phyloP scores from a whole-genome alignment of 805 yeast species.

The Myxozyma kluyveri region DNA sequence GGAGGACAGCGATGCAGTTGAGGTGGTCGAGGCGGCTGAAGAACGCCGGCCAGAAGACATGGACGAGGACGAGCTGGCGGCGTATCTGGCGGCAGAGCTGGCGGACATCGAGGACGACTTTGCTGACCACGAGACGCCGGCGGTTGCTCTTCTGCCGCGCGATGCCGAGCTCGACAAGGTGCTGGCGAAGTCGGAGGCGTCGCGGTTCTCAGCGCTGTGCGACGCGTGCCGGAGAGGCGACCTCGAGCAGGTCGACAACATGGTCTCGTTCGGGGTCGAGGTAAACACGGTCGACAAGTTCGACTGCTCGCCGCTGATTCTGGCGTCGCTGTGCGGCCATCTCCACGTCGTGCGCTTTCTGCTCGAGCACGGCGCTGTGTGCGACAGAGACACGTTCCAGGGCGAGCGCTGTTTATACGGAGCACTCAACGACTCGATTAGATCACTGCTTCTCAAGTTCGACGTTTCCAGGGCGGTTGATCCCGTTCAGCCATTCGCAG shows the following conservation, averaged over 20 bases:
- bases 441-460: conserved; percentile 54
- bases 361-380: conserved; percentile 65
- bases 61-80: neutral
- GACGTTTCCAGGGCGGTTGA: conserved; percentile 71
- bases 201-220: conserved; percentile 46
- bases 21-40: no score
- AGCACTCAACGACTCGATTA: conserved; percentile 65
- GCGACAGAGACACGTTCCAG: conserved; percentile 78
- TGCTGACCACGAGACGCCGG: neutral
- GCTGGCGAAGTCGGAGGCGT: neutral
- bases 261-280: conserved; percentile 54
- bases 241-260: conserved; percentile 56
- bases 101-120: neutral
- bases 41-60: no score
- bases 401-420: conserved; percentile 79
- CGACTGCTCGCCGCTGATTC: conserved; percentile 71
- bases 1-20: no score
- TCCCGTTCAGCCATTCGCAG: conserved; percentile 66
- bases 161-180: neutral
- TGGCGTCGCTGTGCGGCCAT: conserved; percentile 36
- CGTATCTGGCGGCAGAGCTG: neutral
- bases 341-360: conserved; percentile 53
- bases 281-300: conserved; percentile 62
- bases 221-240: conserved; percentile 71
- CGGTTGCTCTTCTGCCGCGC: neutral